Conservation (phyloP, 2,329 filamentous ascomycete species). For the Penicillium sp. region DNA sequence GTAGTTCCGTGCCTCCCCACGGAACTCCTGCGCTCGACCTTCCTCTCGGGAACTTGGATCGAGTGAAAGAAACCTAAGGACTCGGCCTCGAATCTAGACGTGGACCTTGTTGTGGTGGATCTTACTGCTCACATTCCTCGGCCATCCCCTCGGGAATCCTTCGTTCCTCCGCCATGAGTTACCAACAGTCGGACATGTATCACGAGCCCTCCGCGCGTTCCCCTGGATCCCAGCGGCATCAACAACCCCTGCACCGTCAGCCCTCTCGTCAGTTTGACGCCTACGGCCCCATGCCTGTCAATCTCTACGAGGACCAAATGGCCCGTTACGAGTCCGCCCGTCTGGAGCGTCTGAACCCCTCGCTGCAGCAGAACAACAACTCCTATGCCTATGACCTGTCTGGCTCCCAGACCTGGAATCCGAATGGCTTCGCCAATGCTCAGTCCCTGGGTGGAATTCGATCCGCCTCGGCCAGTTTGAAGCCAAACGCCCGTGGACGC, state of each 20-base stretch:
- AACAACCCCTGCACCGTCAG: conserved; percentile 68
- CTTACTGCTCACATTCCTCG: conserved; percentile 39
- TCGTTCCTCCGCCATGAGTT: conserved; percentile 37
- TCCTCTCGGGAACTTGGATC: conserved; percentile 12
- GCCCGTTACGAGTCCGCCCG: conserved; percentile 59
- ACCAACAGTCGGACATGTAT: conserved; percentile 58
- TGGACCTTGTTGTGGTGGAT: conserved; percentile 32
- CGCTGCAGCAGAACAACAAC: conserved; percentile 57
- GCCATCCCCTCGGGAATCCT: conserved; percentile 29
- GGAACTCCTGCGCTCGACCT: conserved; percentile 26
- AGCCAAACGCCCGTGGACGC: conserved; percentile 59
- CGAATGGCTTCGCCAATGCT: conserved; percentile 70
- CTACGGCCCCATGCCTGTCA: conserved; percentile 67
- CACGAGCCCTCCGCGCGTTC: conserved; percentile 72
- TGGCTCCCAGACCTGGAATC: conserved; percentile 78
- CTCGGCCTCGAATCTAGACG: conserved; percentile 1
- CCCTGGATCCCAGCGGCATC: conserved; percentile 71
- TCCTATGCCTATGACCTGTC: conserved; percentile 70
- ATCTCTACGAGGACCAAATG: conserved; percentile 73
- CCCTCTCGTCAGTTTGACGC: conserved; percentile 78
- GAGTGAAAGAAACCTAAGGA: neutral
- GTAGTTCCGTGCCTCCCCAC: conserved; percentile 32
- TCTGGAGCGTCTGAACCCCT: conserved; percentile 62
- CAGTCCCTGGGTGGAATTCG: conserved; percentile 66
- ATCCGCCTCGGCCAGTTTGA: conserved; percentile 60